A percentile compares a stretch with the other conserved stretches of the same genome.
These are phyloP conservation scores for Henckelia pumila DNA, from an alignment of 257 asterid genomes.

Conservation along the genomic window DNA sequence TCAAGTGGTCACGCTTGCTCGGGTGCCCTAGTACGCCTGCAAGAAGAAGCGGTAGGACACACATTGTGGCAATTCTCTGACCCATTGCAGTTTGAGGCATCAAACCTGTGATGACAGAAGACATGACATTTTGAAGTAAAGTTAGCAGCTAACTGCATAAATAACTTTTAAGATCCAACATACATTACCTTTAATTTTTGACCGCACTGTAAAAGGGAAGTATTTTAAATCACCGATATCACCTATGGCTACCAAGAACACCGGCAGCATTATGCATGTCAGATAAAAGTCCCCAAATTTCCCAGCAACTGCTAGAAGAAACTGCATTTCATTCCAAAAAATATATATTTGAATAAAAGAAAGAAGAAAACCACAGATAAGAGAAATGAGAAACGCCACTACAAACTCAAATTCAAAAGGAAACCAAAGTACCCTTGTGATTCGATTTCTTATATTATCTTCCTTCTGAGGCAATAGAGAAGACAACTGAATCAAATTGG, in stretches of 20 bases:
- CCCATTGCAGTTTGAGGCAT: slow-evolving; percentile 66
- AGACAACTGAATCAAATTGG: slow-evolving; percentile 76
- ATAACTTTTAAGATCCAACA: slow-evolving; percentile 6
- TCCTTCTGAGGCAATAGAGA: slow-evolving; percentile 91
- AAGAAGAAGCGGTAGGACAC: slow-evolving; percentile 88
- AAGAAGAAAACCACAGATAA: slow-evolving; percentile 14
- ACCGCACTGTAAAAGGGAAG: slow-evolving; percentile 55
- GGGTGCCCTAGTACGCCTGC: slow-evolving; percentile 94
- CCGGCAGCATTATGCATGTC: slow-evolving; percentile 82
- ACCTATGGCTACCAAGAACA: slow-evolving; percentile 81
- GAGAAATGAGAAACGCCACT: slow-evolving; percentile 10
- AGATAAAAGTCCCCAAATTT: slow-evolving; percentile 73
- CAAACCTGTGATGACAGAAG: slow-evolving; percentile 51
- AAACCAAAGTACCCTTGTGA: slow-evolving; percentile 56
- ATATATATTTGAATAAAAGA: slow-evolving; percentile 22
- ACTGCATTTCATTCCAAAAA: slow-evolving; percentile 45
- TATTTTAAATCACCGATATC: slow-evolving; percentile 61
- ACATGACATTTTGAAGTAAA: slow-evolving; percentile 9
- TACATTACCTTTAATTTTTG: slow-evolving; percentile 57
- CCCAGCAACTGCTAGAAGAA: slow-evolving; percentile 67
- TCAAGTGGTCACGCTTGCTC: slow-evolving; percentile 61
- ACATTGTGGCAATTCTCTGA: slow-evolving; percentile 69
- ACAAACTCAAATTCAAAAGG: slow-evolving; percentile 26
- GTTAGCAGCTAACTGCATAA: not conserved
- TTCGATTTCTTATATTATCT: slow-evolving; percentile 74